Conservation (phyloP, 192 early-diverging fungal genomes). For the Fimicolochytrium jonesii region DNA sequence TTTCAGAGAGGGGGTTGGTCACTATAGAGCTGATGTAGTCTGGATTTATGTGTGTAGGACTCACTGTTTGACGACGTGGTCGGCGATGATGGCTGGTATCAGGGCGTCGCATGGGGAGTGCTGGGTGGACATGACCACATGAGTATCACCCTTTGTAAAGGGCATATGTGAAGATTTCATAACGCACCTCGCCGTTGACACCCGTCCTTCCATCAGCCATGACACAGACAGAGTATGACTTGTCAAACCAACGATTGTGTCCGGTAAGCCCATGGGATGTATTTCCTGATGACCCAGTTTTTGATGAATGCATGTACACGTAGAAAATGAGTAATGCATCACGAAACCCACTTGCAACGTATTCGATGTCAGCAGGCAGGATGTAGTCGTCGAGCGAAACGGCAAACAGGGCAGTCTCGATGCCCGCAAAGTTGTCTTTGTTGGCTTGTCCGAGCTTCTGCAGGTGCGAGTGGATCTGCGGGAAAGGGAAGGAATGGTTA, state of each 20-base stretch:
- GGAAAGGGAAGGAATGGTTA: background rate
- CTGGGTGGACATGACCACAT: no score
- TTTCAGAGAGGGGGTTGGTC: background rate
- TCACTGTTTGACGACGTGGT: conserved; percentile 38
- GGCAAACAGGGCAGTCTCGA: conserved; percentile 73
- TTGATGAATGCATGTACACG: no score
- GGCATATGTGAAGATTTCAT: conserved; percentile 7
- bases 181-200: conserved; percentile 40
- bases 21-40: background rate
- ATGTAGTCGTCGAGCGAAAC: conserved; percentile 71
- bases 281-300: conserved; percentile 26
- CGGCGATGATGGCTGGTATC: conserved; percentile 60
- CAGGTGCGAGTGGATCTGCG: conserved; percentile 57
- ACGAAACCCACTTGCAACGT: conserved; percentile 55
- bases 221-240: conserved; percentile 62
- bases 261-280: conserved; percentile 62
- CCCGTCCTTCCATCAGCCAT: conserved; percentile 68
- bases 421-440: conserved; percentile 50
- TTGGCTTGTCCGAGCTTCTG: conserved; percentile 56
- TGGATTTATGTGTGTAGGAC: background rate
- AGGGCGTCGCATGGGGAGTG: conserved; percentile 84
- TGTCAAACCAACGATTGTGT: conserved; percentile 91
- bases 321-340: no score
- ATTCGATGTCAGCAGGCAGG: conserved; percentile 39
- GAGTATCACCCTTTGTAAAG: background rate